Base-by-base conservation (phyloP, 345 rosid species). In the Carallia brachiata region DNA sequence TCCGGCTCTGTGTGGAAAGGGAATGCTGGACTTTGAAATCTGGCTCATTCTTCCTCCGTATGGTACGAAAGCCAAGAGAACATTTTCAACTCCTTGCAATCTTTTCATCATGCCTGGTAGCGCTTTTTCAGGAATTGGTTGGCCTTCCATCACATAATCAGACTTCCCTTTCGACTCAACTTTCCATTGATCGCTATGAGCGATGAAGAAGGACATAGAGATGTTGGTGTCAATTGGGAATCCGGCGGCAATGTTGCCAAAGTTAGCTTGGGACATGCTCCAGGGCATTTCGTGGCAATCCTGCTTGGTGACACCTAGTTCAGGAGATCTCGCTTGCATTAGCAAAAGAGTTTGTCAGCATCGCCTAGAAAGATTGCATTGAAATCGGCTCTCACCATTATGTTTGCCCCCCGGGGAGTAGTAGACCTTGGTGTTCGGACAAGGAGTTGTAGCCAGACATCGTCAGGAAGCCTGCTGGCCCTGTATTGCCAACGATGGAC, bases 1-100 rank as follows among this genome's bases (percentile, higher is more conserved):
- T 2, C 77, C 72, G 16, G 57, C 72, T 73, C 77, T 54, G 8
- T 73, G 72, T 0, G 77, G 67, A 34, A 61, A 67, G 44, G 77
- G 77, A 44, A 36, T 67, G 30, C 34, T 70, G 8, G 71, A 53
- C 9, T 59, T 61, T 13, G 72, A 39, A 53, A 67, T 62, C 39
- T 61, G 32, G 7, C 31, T 65, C 77, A 73, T 67, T 54, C 56
- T 67, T 3, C 77, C 77, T 1, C 77, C 77, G 34, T 61, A 73
- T 31, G 77, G 67, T 5, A 27, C 67, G 36, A 73, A 73, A 17
- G 61, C 27, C 36, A 73, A 8, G 9, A 66, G 23, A 4, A 37
- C 28, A 39, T n/a, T 37, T 1, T 67, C 19, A 6, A 9, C 61
- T 18, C 23, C 61, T 17, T 34, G 17, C 16, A 67, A 56, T 28